Percentiles rank a stretch among this genome's conserved stretches.
Conservation (phyloP, 2,329 filamentous ascomycete genomes). For the Cladosporium sp. region DNA sequence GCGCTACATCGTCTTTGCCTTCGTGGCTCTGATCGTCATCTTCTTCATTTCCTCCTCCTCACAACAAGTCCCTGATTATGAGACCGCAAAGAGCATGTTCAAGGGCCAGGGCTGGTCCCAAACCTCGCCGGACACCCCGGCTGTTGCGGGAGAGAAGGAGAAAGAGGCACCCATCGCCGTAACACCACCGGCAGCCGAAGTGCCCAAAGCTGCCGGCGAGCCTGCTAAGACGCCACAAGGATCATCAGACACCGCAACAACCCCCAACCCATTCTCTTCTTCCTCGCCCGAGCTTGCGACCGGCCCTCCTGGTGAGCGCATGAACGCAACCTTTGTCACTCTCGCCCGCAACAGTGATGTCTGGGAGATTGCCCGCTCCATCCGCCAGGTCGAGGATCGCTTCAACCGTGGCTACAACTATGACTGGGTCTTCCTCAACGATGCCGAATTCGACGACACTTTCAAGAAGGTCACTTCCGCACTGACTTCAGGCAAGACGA, state of each 20-base stretch:
- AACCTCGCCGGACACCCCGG: not conserved
- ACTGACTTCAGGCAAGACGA: slow-evolving; percentile 87
- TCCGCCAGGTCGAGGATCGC: slow-evolving; percentile 93
- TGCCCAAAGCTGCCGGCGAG: not conserved
- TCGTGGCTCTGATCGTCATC: slow-evolving; percentile 78
- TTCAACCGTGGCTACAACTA: slow-evolving; percentile 98
- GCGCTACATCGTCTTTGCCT: slow-evolving; percentile 74
- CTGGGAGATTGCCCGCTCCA: slow-evolving; percentile 96
- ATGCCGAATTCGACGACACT: slow-evolving; percentile 85
- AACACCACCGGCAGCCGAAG: not conserved
- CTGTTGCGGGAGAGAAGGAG: not conserved
- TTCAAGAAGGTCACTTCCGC: slow-evolving; percentile 92
- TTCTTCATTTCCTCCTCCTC: slow-evolving; percentile 76
- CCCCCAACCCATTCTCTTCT: slow-evolving; percentile 36
- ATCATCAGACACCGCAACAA: slow-evolving; percentile 27
- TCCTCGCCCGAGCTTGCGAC: slow-evolving; percentile 33
- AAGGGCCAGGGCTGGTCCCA: slow-evolving; percentile 35
- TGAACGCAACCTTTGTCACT: slow-evolving; percentile 97
- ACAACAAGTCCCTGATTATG: slow-evolving; percentile 37
- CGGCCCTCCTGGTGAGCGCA: slow-evolving; percentile 67
- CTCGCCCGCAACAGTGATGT: slow-evolving; percentile 90
- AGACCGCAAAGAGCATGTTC: slow-evolving; percentile 33
- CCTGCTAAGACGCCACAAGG: slow-evolving; percentile 4
- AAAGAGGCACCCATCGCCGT: slow-evolving; percentile 13
- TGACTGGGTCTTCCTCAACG: slow-evolving; percentile 99